Evolutionary conservation across 495 filamentous ascomycete species (phyloP), one percentile per base, ranked within the genome.

Genomic region (Aspergillus biplanus): DNA sequence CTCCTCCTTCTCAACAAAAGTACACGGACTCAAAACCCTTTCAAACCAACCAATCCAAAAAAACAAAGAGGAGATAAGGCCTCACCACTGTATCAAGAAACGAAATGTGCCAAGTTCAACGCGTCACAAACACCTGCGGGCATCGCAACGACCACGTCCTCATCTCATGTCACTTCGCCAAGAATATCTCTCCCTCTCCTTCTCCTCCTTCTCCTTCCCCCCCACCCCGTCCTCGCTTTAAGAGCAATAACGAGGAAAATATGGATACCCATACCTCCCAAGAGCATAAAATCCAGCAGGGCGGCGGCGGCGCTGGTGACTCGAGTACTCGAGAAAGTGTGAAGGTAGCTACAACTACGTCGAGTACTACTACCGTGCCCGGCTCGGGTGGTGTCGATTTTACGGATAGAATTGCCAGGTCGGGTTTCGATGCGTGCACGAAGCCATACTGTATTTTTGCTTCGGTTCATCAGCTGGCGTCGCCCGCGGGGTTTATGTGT

Each of bases 141-240:
- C 69, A 71, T 46, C 57, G 42, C 2, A 71, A 71, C 52, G 62
- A 69, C 58, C 69, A 71, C 61, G 58, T 71, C 57, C 18, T 56
- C 21, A 37, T 71, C 27, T 5, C 44, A 54, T 71, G 69, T 42
- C 54, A 61, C 31, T 13, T 60, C 6, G 61, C 63, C 47, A 67
- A 69, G 55, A 27, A 52, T 7, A 7, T 42, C 55, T 9, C 50
- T 37, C 50, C 52, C 3, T 54, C 64, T 3, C 35, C 59, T 33
- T 3, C 16, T 16, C 39, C 46, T 53, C 35, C 44, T 34, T 15
- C 7, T 50, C 27, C 21, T 39, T 52, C 44, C 6, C 15, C 11
- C 11, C 47, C 16, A 27, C 13, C 47, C 5, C 16, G 5, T 1
- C 16, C n/a, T 18, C 4, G 18, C n/a, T 27, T 1, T 18, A 27